phyloP scores from a whole-genome alignment of 2,329 filamentous ascomycete genomes.

The Pestalotiopsis sp. region DNA sequence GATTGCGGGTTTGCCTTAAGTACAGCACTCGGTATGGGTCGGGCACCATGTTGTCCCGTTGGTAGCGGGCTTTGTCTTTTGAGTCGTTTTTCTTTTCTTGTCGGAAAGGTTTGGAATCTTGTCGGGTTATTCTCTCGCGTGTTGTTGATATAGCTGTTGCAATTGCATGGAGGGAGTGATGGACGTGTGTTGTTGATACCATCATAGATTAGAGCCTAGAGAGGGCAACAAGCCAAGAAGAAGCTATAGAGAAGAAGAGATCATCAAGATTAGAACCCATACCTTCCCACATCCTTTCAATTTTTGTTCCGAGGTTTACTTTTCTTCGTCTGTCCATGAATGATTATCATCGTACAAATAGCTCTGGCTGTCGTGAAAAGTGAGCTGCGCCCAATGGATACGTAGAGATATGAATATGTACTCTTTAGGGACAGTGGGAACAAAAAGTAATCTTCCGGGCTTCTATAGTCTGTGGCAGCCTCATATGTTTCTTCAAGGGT shows the following conservation, averaged over 20 bases:
- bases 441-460: no score
- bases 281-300: no score
- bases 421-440: no score
- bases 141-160: not conserved
- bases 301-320: no score
- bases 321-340: no score
- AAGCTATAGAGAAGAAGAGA: not conserved
- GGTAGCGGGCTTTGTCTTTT: not conserved
- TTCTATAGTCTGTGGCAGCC: no score
- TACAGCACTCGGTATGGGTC: not conserved
- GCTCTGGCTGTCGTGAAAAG: no score
- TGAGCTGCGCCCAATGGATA: no score
- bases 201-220: constrained; percentile 17
- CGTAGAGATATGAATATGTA: no score
- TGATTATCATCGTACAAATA: no score
- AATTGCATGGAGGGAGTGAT: constrained; percentile 5
- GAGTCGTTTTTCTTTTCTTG: not conserved
- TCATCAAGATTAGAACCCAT: not conserved
- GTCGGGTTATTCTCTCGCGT: not conserved
- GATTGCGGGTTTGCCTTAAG: not conserved
- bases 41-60: not conserved
- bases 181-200: constrained; percentile 17
- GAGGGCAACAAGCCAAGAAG: not conserved
- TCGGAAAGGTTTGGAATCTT: not conserved
- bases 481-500: no score